A percentile compares a stretch with the other conserved stretches of the same genome.
Evolutionary conservation across 306 rosid species (phyloP).

Genomic region (Vigna nakashimae): DNA sequence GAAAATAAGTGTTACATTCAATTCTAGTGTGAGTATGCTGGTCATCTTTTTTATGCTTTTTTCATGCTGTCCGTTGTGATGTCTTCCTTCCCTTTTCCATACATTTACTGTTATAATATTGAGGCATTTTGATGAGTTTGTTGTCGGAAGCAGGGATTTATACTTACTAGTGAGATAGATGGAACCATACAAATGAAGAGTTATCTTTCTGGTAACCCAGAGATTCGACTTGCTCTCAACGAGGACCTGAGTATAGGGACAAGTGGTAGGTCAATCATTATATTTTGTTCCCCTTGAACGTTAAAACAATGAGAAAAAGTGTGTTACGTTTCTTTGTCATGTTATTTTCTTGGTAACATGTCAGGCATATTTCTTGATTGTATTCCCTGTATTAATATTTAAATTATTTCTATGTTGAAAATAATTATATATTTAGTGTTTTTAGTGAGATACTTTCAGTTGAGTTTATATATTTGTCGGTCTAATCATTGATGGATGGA

Average conservation of each 20-base stretch:
- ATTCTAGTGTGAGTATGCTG: conserved; percentile 79
- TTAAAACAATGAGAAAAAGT: conserved; percentile 19
- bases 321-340: conserved; percentile 11
- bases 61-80: conserved; percentile 12
- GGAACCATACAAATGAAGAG: conserved; percentile 99
- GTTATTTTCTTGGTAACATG: conserved; percentile 24
- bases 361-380: conserved; percentile 2
- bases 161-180: conserved; percentile 95
- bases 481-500: conserved; percentile 5
- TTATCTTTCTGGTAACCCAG: conserved; percentile 91
- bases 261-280: conserved; percentile 67
- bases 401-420: conserved; percentile 32
- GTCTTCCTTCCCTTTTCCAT: not conserved
- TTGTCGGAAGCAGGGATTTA: conserved; percentile 74
- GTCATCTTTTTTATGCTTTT: conserved; percentile 12
- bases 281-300: conserved; percentile 34
- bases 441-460: conserved; percentile 20
- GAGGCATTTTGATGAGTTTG: conserved; percentile 38
- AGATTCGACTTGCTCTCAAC: conserved; percentile 88
- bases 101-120: conserved; percentile 7
- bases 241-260: conserved; percentile 88
- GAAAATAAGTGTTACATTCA: conserved; percentile 94
- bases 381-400: conserved; percentile 12
- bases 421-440: not conserved
- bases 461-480: conserved; percentile 21